A percentile compares a stretch with the other conserved stretches of the same genome.
Evolutionary conservation across 352 stramenopile genomes (phyloP).

Genomic region (Globisporangium perplexum): DNA sequence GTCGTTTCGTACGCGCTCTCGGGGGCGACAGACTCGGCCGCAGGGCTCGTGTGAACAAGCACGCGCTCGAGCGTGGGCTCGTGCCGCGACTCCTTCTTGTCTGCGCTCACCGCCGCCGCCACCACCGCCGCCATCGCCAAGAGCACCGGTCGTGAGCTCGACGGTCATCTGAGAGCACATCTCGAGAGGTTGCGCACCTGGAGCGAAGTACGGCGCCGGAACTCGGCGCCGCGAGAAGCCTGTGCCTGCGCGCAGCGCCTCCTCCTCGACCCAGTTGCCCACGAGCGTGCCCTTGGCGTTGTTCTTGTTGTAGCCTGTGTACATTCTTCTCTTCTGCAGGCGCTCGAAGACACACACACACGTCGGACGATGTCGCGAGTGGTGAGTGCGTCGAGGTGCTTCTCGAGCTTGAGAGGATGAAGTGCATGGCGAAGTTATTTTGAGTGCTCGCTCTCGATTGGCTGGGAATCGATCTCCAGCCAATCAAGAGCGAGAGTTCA

Average conservation of each 20-base stretch:
- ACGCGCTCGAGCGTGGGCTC: conserved; percentile 52
- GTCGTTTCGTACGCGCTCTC: conserved; percentile 47
- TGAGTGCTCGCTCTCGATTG: too few species aligned
- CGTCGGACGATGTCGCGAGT: too few species aligned
- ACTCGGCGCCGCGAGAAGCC: conserved; percentile 57
- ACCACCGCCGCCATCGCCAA: too few species aligned
- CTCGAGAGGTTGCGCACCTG: conserved; percentile 14
- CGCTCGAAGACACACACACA: too few species aligned
- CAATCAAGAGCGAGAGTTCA: not conserved
- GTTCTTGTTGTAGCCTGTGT: conserved; percentile 76
- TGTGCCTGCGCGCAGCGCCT: conserved; percentile 52
- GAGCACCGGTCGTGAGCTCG: too few species aligned
- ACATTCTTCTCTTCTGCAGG: conserved; percentile 22
- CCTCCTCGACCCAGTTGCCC: conserved; percentile 84
- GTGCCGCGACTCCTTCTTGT: conserved; percentile 31
- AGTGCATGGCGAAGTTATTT: too few species aligned
- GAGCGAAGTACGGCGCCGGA: conserved; percentile 22
- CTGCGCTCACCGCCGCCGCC: conserved; percentile 12
- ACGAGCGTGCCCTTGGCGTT: conserved; percentile 69
- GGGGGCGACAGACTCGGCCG: not conserved
- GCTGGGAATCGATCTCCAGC: too few species aligned
- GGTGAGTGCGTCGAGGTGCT: too few species aligned
- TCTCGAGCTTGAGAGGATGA: too few species aligned
- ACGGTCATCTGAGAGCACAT: not conserved
- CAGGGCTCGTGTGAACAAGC: conserved; percentile 25